A percentile compares a stretch with the other conserved stretches of the same genome.
These are phyloP conservation scores for Candida oleophila DNA, from an alignment of 805 yeast species.

Conservation along the genomic window DNA sequence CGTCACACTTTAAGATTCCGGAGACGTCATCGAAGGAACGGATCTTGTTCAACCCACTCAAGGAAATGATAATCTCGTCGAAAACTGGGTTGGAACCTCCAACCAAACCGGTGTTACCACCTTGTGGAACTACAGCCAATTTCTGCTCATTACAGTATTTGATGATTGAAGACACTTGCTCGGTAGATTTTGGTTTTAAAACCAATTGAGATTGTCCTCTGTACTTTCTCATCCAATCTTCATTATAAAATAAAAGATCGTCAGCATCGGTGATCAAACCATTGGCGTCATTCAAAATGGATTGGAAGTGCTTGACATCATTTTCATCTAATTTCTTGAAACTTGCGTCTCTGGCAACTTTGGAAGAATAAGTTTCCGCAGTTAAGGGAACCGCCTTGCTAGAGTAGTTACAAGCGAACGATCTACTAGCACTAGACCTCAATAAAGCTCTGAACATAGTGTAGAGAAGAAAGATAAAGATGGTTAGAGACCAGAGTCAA, in stretches of 20 bases:
- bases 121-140: constrained; percentile 91
- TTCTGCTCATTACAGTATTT: constrained; percentile 75
- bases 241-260: constrained; percentile 72
- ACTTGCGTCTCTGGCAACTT: constrained; percentile 48
- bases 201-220: constrained; percentile 82
- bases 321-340: constrained; percentile 52
- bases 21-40: constrained; percentile 78
- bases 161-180: constrained; percentile 73
- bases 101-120: constrained; percentile 95
- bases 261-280: constrained; percentile 54
- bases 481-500: not conserved
- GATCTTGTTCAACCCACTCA: constrained; percentile 70
- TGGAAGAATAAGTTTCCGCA: constrained; percentile 63
- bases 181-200: constrained; percentile 76
- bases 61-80: constrained; percentile 80
- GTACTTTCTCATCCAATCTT: constrained; percentile 94
- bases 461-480: not conserved
- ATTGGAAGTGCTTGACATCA: constrained; percentile 62
- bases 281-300: constrained; percentile 52
- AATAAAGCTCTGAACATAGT: constrained; percentile 2
- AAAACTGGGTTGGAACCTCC: constrained; percentile 93
- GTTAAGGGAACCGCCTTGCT: constrained; percentile 53
- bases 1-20: constrained; percentile 86
- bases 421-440: not conserved
- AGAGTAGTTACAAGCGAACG: constrained; percentile 15